Conservation (phyloP, 139 green algal species). For the Coelastrella sp. region DNA sequence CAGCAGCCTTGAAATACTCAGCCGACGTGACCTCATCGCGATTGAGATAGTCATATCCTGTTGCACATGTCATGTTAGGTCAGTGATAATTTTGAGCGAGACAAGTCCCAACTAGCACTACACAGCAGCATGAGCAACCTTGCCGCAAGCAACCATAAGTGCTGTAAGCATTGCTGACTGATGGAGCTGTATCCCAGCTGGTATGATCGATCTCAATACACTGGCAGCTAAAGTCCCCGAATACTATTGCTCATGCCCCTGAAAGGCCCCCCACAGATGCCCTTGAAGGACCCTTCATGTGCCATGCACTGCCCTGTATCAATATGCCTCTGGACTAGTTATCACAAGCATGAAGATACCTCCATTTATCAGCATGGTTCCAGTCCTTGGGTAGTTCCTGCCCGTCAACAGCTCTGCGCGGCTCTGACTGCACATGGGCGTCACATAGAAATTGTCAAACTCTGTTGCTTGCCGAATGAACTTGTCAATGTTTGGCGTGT, state of each 20-base stretch:
- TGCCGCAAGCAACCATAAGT: background rate
- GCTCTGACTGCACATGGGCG: slow-evolving; percentile 37
- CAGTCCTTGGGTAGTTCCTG: slow-evolving; percentile 21
- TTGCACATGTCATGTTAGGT: background rate
- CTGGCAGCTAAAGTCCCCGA: too few species aligned
- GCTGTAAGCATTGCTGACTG: background rate
- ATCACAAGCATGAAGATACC: background rate
- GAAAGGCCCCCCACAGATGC: too few species aligned
- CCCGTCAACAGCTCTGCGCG: slow-evolving; percentile 33
- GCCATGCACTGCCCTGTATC: background rate
- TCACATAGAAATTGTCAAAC: slow-evolving; percentile 48
- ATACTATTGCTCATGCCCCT: too few species aligned
- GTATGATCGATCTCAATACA: too few species aligned
- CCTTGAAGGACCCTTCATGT: too few species aligned
- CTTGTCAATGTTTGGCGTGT: slow-evolving; percentile 42
- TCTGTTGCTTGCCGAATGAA: slow-evolving; percentile 11
- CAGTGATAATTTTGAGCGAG: background rate
- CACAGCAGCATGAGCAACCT: background rate
- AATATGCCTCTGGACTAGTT: background rate
- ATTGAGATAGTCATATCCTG: slow-evolving; percentile 44
- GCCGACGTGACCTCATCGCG: background rate
- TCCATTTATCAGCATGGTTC: slow-evolving; percentile 44
- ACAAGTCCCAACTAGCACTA: background rate
- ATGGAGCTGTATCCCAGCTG: background rate
- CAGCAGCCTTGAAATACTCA: background rate